Conservation (phyloP, 768 basidiomycete genomes). For the Astraeus odoratus region DNA sequence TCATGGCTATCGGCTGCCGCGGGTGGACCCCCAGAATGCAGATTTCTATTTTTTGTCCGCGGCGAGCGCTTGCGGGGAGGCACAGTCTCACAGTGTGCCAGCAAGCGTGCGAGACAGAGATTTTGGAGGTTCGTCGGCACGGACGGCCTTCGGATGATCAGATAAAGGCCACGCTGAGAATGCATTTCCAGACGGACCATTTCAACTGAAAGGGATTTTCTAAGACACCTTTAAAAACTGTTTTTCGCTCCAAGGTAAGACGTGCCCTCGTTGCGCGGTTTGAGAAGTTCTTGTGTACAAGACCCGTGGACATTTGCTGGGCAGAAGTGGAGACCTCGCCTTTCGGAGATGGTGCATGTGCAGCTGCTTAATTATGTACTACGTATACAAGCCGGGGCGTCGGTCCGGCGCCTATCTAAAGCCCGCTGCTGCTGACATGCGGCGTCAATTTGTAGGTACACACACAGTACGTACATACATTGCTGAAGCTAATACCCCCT, state of each 20-base stretch:
- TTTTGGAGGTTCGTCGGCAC: slow-evolving; percentile 61
- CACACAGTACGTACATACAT: no score
- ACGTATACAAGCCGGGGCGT: no score
- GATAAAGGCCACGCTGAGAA: neutral
- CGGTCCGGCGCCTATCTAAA: no score
- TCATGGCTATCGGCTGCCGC: neutral
- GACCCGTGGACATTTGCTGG: slow-evolving; percentile 42
- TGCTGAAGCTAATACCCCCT: no score
- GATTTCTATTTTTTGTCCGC: neutral
- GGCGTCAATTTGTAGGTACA: no score
- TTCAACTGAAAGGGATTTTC: slow-evolving; percentile 64
- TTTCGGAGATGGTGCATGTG: neutral
- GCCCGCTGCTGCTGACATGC: no score
- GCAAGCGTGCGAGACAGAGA: slow-evolving; percentile 42
- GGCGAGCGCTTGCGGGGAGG: slow-evolving; percentile 28
- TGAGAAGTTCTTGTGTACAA: slow-evolving; percentile 49
- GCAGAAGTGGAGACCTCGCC: neutral
- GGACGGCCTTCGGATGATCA: slow-evolving; percentile 44
- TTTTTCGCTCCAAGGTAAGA: slow-evolving; percentile 45
- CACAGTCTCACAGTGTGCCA: slow-evolving; percentile 45
- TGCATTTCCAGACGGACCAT: slow-evolving; percentile 49
- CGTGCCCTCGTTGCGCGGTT: slow-evolving; percentile 54
- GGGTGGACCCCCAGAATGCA: slow-evolving; percentile 24
- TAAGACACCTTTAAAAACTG: slow-evolving; percentile 62
- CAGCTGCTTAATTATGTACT: no score